A percentile compares a stretch with the other conserved stretches of the same genome.
Evolutionary conservation across 306 rosid species (phyloP).

Genomic region (Carpinus fangiana): DNA sequence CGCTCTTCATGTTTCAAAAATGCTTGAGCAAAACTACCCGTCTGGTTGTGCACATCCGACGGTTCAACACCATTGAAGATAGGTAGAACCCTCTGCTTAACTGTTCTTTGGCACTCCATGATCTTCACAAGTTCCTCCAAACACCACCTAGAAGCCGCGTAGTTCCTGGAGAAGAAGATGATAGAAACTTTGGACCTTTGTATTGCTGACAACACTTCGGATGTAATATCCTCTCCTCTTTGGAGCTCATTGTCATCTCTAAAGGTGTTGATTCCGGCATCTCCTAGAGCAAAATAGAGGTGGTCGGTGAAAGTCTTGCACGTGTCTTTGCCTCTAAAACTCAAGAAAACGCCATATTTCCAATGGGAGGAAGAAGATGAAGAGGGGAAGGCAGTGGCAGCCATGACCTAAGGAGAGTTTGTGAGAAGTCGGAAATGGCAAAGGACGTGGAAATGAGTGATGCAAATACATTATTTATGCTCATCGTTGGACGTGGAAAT

Average conservation of each 20-base stretch:
- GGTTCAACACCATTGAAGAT: constrained; percentile 14
- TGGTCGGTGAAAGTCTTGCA: too few species aligned
- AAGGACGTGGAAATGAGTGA: too few species aligned
- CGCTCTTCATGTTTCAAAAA: too few species aligned
- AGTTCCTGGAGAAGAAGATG: not conserved
- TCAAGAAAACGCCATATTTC: not conserved
- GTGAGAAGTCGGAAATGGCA: not conserved
- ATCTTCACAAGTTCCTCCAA: constrained; percentile 24
- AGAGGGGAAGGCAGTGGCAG: not conserved
- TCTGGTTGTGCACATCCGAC: constrained; percentile 10
- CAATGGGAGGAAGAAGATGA: not conserved
- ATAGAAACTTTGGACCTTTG: not conserved
- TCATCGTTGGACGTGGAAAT: too few species aligned
- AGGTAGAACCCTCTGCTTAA: constrained; percentile 5
- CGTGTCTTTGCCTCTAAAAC: too few species aligned
- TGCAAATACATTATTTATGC: too few species aligned
- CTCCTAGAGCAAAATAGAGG: too few species aligned
- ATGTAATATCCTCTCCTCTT: constrained; percentile 1
- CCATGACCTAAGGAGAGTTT: not conserved
- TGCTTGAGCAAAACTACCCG: not conserved
- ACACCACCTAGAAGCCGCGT: constrained; percentile 14
- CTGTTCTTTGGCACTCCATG: not conserved
- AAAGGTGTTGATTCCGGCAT: too few species aligned
- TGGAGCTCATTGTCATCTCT: not conserved
- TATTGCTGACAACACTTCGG: constrained; percentile 5